phyloP scores from a whole-genome alignment of 2,329 filamentous ascomycete genomes.

The Colletotrichum truncatum region DNA sequence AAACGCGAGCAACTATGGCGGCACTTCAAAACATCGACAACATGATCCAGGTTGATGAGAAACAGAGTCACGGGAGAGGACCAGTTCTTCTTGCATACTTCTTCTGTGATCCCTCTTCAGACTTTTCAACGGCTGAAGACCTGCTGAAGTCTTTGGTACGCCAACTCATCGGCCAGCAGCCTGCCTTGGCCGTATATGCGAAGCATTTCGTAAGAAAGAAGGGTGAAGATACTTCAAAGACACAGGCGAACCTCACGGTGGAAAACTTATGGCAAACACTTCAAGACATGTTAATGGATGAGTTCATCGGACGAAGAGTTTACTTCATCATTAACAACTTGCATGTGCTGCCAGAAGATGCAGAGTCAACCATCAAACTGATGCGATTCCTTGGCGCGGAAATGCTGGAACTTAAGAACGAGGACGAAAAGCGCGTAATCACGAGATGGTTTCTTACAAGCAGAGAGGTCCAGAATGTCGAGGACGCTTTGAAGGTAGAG shows the following conservation, averaged over 20 bases:
- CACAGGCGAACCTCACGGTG: slow-evolving; percentile 41
- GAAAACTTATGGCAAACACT: slow-evolving; percentile 52
- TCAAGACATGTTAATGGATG: slow-evolving; percentile 51
- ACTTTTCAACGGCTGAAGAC: slow-evolving; percentile 51
- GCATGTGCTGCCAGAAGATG: slow-evolving; percentile 46
- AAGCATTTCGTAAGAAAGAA: slow-evolving; percentile 45
- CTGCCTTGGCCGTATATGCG: slow-evolving; percentile 44
- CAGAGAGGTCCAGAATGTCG: slow-evolving; percentile 37
- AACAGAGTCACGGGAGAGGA: slow-evolving; percentile 35
- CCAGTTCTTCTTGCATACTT: slow-evolving; percentile 49
- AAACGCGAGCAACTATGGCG: slow-evolving; percentile 50
- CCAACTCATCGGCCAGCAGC: slow-evolving; percentile 47
- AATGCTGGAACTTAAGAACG: slow-evolving; percentile 34
- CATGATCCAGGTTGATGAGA: slow-evolving; percentile 30
- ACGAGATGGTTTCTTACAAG: slow-evolving; percentile 53
- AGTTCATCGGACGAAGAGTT: slow-evolving; percentile 44
- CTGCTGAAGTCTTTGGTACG: slow-evolving; percentile 49
- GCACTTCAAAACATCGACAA: slow-evolving; percentile 47
- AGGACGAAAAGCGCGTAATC: slow-evolving; percentile 33
- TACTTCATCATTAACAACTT: slow-evolving; percentile 53
- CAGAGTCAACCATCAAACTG: slow-evolving; percentile 42
- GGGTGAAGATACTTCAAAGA: slow-evolving; percentile 37
- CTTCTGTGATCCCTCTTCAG: slow-evolving; percentile 47
- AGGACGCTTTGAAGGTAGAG: slow-evolving; percentile 39
- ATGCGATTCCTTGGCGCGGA: slow-evolving; percentile 43